phyloP scores from a whole-genome alignment of 345 rosid species.

The Lumnitzera racemosa region DNA sequence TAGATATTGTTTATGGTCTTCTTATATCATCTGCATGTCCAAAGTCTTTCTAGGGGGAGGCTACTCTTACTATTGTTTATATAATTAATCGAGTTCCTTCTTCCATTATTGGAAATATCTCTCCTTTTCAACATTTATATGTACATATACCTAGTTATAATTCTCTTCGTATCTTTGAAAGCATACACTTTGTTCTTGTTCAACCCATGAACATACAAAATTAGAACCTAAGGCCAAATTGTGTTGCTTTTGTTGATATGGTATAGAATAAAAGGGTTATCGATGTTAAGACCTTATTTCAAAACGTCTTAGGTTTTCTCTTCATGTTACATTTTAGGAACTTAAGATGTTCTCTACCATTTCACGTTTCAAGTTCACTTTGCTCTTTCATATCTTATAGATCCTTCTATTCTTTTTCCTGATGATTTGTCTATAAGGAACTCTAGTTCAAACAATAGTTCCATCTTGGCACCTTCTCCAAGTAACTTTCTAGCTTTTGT shows the following conservation, averaged over 20 bases:
- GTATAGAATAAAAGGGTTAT: neutral
- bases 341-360: neutral
- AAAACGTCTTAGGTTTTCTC: neutral
- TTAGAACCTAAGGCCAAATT: neutral
- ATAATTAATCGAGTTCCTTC: slow-evolving; percentile 3
- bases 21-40: neutral
- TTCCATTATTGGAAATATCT: neutral
- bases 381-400: too few relatives aligned
- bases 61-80: neutral
- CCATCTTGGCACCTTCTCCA: too few relatives aligned
- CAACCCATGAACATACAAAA: slow-evolving; percentile 1
- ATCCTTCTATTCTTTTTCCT: too few relatives aligned
- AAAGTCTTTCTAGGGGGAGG: neutral
- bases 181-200: neutral
- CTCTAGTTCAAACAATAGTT: too few relatives aligned
- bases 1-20: neutral
- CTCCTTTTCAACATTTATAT: slow-evolving; percentile 1
- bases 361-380: neutral
- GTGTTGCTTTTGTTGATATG: slow-evolving; percentile 1
- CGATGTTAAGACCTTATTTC: neutral
- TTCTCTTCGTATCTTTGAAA: too few relatives aligned
- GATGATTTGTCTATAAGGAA: too few relatives aligned
- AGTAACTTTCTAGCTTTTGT: too few relatives aligned
- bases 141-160: neutral
- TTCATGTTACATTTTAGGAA: neutral